Conservation (phyloP, 148 eudicot genomes). For the Persicaria maculosa region DNA sequence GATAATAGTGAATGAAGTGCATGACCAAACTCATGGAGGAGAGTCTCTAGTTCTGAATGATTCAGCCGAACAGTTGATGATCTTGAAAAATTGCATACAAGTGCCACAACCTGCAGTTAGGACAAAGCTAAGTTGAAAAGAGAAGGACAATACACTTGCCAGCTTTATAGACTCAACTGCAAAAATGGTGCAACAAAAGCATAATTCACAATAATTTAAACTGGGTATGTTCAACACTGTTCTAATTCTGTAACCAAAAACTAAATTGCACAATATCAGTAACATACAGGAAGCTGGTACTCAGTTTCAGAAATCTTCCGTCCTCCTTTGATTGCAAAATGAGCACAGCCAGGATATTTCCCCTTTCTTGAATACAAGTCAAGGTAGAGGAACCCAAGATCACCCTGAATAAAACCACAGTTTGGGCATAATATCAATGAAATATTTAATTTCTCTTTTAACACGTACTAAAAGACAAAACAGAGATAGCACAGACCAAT, state of each 20-base stretch:
- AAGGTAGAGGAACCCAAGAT: constrained; percentile 89
- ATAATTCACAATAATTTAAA: not conserved
- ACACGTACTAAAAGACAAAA: not conserved
- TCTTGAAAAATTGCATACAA: constrained; percentile 84
- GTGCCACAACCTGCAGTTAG: constrained; percentile 73
- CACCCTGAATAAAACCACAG: constrained; percentile 52
- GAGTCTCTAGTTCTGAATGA: constrained; percentile 94
- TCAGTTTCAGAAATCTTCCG: constrained; percentile 75
- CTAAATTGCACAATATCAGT: not conserved
- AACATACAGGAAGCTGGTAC: constrained; percentile 87
- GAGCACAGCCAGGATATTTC: constrained; percentile 93
- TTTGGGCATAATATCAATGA: not conserved
- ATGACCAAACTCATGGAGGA: constrained; percentile 98
- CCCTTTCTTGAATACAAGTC: constrained; percentile 81
- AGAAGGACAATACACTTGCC: not conserved
- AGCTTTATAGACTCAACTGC: not conserved
- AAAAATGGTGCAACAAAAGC: not conserved
- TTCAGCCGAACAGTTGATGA: constrained; percentile 47
- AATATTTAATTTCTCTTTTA: not conserved
- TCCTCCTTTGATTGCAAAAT: constrained; percentile 95
- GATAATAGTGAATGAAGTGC: constrained; percentile 97
- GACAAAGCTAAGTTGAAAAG: not conserved
- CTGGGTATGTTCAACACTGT: not conserved
- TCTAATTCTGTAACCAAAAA: not conserved
- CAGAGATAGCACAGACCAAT: not conserved